These are phyloP conservation scores for Gigaspora rosea DNA, from an alignment of 192 early-diverging fungal species.

Conservation along the genomic window DNA sequence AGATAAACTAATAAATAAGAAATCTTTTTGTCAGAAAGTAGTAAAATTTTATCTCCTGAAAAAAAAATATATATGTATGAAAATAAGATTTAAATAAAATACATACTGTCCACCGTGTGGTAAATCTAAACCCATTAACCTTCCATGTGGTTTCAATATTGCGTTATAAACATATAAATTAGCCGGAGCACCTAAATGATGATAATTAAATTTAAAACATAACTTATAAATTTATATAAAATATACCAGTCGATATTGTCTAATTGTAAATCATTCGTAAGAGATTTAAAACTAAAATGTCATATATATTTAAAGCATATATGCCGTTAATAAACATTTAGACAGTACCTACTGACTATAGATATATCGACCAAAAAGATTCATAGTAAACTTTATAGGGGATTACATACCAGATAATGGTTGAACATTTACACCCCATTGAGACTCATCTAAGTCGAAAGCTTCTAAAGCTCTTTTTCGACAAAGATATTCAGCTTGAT, in stretches of 20 bases:
- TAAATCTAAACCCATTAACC: conserved; percentile 97
- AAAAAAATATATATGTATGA: neutral
- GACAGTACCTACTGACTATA: neutral
- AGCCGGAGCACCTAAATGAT: conserved; percentile 79
- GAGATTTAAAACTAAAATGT: no score
- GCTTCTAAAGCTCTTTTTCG: conserved; percentile 95
- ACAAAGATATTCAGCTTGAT: conserved; percentile 91
- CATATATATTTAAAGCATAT: no score
- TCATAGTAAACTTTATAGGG: neutral
- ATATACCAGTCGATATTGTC: no score
- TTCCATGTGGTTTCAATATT: conserved; percentile 92
- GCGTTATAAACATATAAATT: conserved; percentile 98
- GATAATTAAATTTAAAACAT: neutral
- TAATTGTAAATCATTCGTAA: no score
- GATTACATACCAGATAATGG: conserved; percentile 72
- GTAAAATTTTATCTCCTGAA: no score
- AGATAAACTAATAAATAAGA: conserved; percentile 68
- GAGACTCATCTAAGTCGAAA: conserved; percentile 74
- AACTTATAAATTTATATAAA: neutral
- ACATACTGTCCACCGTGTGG: conserved; percentile 97
- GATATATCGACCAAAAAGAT: neutral
- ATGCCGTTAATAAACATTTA: no score
- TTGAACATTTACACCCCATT: conserved; percentile 99
- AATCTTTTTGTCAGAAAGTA: neutral
- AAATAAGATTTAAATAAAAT: neutral